Base-by-base conservation (phyloP, 768 basidiomycete genomes). In the Hortiboletus flavorubellus region DNA sequence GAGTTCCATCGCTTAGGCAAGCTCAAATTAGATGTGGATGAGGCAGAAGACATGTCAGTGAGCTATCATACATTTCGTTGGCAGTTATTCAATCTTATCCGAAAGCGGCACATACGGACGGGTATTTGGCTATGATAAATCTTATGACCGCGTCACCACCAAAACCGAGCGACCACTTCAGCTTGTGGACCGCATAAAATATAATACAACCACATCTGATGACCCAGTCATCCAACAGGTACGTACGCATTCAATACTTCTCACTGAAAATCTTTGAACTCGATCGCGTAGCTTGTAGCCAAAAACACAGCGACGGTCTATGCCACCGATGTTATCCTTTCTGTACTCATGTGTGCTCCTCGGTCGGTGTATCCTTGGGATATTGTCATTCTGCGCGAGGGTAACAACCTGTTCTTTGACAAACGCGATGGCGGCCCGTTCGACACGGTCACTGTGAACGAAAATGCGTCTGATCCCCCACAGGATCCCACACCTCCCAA, bases 361-460 rank as follows among this genome's bases (percentile, higher is more conserved):
- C 82, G 97, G 62, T 94, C 93, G 12, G 93, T 95, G 55, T 94
- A 97, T 73, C 95, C 96, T 5, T 99, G 97, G 97, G 97, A 99
- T 68, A 94, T 99, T 50, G 90, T 99, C 58, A 89, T 98, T 63
- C 80, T 92, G 31, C 88, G 93, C 31, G 93, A 97, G 68, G 95
- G 93, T 40, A 86, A 93, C 76, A 91, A 86, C 68, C 75, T 99
- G 9, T 98, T 90, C 80, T 83, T 99, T 60, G 97, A 99, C 79
- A 98, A 98, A 75, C 90, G 97, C 55, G 92, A 94, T 69, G 95
- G 94, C 15, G 95, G 96, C 52, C 91, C 95, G 3, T 97, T 98
- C 65, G 93, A 99, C 72, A 95, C 89, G 37, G 88, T 98, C 54
- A 97, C 95, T 16, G 97, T 99, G 65, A 98, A 99, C 74, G 97